Base-by-base conservation (phyloP, 768 basidiomycete species). In the Rhodotorula paludigena region DNA sequence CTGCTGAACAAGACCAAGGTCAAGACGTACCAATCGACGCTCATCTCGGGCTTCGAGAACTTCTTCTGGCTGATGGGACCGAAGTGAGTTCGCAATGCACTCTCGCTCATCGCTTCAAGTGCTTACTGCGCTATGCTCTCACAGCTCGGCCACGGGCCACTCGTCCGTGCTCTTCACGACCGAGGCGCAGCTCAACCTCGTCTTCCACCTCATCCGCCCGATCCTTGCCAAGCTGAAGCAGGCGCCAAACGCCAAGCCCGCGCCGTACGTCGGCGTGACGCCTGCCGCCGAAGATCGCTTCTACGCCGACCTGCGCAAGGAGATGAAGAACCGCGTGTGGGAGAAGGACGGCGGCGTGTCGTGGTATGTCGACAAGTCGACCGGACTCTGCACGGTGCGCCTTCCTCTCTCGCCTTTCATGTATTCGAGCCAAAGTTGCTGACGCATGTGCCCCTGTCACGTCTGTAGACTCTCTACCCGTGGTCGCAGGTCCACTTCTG, bases 41-140 rank as follows among this genome's bases (percentile, higher is more conserved):
- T 30, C 6, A 49, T 64, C 21, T 30, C 57, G 39, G 64, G 35
- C 1, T 73, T 59, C 62, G 67, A 68, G 48, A 73, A 73, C 55
- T 66, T 48, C n/a, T 72, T 72, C 66, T 72, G 66, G 66, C 28
- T 76, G 18, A 71, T 67, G 64, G 76, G 76, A 0, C 75, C 76
- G 11, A 75, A 75, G 39, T 42, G 9, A 7, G 56, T 30, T 14
- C 20, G 32, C 56, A n/a, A n/a, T n/a, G n/a, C n/a, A n/a, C n/a
- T n/a, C n/a, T n/a, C 56, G 1, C 5, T 28, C 39, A 18, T 25
- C 12, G 25, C 20, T 32, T 51, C 28, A 18, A 28, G 12, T 15
- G n/a, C 21, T 23, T 9, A 9, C 25, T 59, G 15, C 4, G 10
- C 12, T 30, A 23, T 1, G 14, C 28, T 33, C 57, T 11, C 47